These are phyloP conservation scores for Vanrija pseudolonga DNA, from an alignment of 1,284 basidiomycete species.

Conservation along the genomic window DNA sequence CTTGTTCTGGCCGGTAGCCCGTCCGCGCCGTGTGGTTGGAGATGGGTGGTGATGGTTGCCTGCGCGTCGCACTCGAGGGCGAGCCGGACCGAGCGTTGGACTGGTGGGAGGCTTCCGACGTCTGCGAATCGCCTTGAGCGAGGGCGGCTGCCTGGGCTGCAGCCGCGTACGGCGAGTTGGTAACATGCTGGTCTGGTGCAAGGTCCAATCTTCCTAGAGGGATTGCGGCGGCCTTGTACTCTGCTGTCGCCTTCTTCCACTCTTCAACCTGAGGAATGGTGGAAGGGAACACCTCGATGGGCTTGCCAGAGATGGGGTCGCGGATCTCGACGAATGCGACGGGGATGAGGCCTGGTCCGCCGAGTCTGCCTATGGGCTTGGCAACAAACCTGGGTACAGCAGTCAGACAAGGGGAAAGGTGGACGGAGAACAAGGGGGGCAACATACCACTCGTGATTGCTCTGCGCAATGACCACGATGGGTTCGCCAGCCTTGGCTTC, in stretches of 20 bases:
- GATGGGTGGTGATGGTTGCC: constrained; percentile 5
- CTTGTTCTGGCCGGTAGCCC: constrained; percentile 35
- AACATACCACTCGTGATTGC: constrained; percentile 51
- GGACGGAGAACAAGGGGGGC: not conserved
- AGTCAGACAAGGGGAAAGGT: not conserved
- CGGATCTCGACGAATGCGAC: constrained; percentile 94
- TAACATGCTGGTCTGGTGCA: constrained; percentile 43
- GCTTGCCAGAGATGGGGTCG: constrained; percentile 77
- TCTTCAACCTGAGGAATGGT: constrained; percentile 92
- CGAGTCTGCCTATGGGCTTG: constrained; percentile 90
- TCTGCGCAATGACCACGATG: constrained; percentile 63
- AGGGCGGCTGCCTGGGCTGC: constrained; percentile 5
- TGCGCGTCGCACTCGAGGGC: constrained; percentile 1
- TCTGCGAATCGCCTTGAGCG: constrained; percentile 10
- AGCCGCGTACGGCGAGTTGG: constrained; percentile 42
- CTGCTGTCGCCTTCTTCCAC: constrained; percentile 93
- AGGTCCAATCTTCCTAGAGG: constrained; percentile 86
- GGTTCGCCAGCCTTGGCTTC: constrained; percentile 91
- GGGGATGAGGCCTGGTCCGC: constrained; percentile 93
- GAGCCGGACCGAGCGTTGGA: constrained; percentile 1
- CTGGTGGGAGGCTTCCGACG: constrained; percentile 3
- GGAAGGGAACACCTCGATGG: constrained; percentile 64
- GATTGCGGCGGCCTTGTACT: constrained; percentile 94
- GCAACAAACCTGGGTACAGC: constrained; percentile 55
- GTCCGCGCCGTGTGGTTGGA: constrained; percentile 12